Conservation (phyloP, 371 early-diverging fungal genomes). For the Fennellomyces sp. region DNA sequence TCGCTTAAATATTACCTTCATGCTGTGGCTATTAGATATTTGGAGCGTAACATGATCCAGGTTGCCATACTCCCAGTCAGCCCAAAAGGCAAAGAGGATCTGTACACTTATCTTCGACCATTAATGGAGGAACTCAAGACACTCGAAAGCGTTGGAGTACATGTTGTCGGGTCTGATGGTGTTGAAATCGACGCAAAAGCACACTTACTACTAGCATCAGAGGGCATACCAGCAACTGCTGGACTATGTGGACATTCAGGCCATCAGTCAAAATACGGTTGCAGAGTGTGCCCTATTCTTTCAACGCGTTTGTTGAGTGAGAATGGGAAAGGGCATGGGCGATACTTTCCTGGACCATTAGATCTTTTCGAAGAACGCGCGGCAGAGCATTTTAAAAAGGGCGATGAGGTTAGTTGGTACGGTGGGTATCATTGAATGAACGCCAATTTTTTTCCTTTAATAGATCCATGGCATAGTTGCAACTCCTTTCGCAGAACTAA, state of each 20-base stretch:
- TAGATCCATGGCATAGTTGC: too few relatives aligned
- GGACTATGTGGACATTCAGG: neutral
- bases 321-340: neutral
- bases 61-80: slow-evolving; percentile 3
- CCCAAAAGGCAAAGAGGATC: neutral
- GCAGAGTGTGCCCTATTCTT: neutral
- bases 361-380: neutral
- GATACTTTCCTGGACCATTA: neutral
- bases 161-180: neutral
- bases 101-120: neutral
- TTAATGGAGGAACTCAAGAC: neutral
- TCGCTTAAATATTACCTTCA: neutral
- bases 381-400: neutral
- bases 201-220: neutral
- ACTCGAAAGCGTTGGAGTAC: neutral
- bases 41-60: slow-evolving; percentile 9
- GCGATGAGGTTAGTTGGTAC: neutral
- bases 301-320: neutral
- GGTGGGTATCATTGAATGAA: too few relatives aligned
- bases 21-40: too few relatives aligned
- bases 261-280: neutral
- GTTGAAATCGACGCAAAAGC: neutral
- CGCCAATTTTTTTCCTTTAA: too few relatives aligned
- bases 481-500: slow-evolving; percentile 8
- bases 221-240: neutral